These are phyloP conservation scores for Aspergillus fumigatiaffinis DNA, from an alignment of 2,329 filamentous ascomycete species.

Conservation along the genomic window DNA sequence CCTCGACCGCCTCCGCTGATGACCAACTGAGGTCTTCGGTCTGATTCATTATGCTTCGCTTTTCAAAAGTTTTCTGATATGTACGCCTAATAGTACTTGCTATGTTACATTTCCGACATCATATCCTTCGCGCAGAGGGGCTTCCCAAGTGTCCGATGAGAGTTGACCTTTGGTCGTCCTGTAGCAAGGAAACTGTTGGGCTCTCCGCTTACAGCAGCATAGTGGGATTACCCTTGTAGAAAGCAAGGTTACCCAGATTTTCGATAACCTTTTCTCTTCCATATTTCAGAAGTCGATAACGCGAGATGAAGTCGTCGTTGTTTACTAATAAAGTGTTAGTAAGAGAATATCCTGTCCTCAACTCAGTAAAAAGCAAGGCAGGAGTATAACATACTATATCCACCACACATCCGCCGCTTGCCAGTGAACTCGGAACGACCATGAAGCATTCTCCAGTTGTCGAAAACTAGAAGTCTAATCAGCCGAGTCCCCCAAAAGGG, in stretches of 20 bases:
- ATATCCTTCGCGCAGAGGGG: not conserved
- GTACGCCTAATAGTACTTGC: not conserved
- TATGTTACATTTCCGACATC: not conserved
- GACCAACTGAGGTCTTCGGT: not conserved
- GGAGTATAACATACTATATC: slow-evolving; percentile 64
- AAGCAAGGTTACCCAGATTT: slow-evolving; percentile 24
- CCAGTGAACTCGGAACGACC: slow-evolving; percentile 80
- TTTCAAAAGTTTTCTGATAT: not conserved
- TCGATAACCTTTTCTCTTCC: slow-evolving; percentile 34
- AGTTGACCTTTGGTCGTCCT: not conserved
- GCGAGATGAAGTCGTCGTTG: slow-evolving; percentile 74
- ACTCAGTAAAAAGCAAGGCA: not conserved
- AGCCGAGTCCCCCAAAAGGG: slow-evolving; percentile 3
- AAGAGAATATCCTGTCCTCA: not conserved
- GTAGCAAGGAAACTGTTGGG: not conserved
- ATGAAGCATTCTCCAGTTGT: slow-evolving; percentile 94
- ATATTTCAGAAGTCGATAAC: slow-evolving; percentile 69
- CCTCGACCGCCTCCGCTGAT: not conserved
- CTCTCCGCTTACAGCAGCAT: slow-evolving; percentile 6
- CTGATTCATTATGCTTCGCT: not conserved
- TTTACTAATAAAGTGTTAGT: slow-evolving; percentile 53
- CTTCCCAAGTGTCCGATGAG: not conserved
- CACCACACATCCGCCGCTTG: slow-evolving; percentile 82
- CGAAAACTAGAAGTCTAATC: slow-evolving; percentile 62
- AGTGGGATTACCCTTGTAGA: slow-evolving; percentile 7